A percentile compares a stretch with the other conserved stretches of the same genome.
Conservation (phyloP, 768 basidiomycete genomes). For the Amyloporia xantha region DNA sequence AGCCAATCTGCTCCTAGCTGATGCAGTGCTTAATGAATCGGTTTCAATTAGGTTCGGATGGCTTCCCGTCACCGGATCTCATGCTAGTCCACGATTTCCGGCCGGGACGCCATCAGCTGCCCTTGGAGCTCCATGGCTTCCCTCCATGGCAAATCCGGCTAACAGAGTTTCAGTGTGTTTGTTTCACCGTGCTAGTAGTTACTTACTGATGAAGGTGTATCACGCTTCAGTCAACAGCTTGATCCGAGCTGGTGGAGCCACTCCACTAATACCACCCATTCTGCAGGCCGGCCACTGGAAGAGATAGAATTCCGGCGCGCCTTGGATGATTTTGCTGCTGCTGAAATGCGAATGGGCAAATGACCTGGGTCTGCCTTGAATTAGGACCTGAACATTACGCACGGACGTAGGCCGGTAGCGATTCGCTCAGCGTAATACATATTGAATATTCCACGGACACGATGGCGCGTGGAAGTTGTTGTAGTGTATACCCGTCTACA, state of each 20-base stretch:
- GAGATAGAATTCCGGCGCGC: constrained; percentile 61
- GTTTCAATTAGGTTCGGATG: constrained; percentile 36
- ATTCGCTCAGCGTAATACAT: background rate
- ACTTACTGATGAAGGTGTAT: background rate
- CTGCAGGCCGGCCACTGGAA: constrained; percentile 7
- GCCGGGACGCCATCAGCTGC: constrained; percentile 30
- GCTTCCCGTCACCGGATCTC: constrained; percentile 64
- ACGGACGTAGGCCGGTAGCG: background rate
- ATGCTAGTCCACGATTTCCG: constrained; percentile 64
- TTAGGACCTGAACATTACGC: background rate
- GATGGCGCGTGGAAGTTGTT: too few relatives aligned
- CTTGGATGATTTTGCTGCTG: constrained; percentile 63
- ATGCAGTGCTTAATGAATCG: background rate
- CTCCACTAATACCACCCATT: background rate
- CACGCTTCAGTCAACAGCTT: background rate
- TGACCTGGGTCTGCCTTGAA: constrained; percentile 18
- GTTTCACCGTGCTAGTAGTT: background rate
- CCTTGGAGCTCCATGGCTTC: constrained; percentile 66
- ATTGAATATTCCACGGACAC: too few relatives aligned
- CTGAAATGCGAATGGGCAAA: constrained; percentile 77
- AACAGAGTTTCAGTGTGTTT: constrained; percentile 70
- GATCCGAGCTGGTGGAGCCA: background rate
- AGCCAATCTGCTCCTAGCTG: background rate
- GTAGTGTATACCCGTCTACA: background rate
- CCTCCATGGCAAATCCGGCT: constrained; percentile 84